These are phyloP conservation scores for Oryza nivara DNA, from an alignment of 176 grass and related monocot genomes.

Conservation along the genomic window DNA sequence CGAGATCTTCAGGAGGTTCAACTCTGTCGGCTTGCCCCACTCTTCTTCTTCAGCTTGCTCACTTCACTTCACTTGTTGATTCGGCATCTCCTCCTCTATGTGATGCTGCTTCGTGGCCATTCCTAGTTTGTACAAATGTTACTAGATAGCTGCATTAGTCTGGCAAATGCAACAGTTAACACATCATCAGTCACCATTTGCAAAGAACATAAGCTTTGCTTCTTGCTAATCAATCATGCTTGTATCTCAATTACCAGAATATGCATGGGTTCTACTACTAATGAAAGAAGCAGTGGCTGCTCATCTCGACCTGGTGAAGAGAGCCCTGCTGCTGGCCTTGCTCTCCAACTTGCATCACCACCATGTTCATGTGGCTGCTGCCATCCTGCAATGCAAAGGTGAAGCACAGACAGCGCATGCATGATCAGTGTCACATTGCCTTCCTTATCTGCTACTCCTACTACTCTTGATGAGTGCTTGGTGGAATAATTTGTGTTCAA, in stretches of 20 bases:
- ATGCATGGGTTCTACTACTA: not conserved
- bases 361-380: not conserved
- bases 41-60: not conserved
- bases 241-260: not conserved
- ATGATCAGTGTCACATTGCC: not conserved
- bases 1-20: not conserved
- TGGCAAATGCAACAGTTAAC: not conserved
- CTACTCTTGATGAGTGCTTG: not conserved
- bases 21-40: constrained; percentile 17
- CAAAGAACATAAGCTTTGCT: not conserved
- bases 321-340: constrained; percentile 1
- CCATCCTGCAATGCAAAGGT: constrained; percentile 21
- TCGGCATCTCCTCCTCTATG: not conserved
- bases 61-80: not conserved
- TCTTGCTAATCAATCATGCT: not conserved
- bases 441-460: not conserved
- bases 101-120: not conserved
- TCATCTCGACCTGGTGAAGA: not conserved
- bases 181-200: not conserved
- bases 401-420: not conserved
- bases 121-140: not conserved
- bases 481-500: constrained; percentile 17
- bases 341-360: not conserved
- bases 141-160: not conserved
- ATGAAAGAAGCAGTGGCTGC: constrained; percentile 28